Base-by-base conservation (phyloP, 1,139 yeast species). In the Yamadazyma atlantica region DNA sequence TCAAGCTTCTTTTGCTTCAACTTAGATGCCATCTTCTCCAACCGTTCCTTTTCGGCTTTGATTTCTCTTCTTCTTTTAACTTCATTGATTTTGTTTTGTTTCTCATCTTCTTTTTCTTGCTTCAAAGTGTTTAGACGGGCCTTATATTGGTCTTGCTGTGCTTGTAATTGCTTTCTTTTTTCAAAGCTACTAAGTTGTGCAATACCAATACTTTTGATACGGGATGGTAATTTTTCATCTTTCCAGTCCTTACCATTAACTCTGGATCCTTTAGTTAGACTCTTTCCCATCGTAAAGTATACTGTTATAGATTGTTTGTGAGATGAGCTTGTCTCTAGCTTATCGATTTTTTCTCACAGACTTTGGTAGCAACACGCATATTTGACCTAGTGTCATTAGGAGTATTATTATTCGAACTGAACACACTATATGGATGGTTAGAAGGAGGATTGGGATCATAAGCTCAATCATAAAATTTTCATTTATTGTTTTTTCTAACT, bases 1-100 rank as follows among this genome's bases (percentile, higher is more conserved):
- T 85, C 94, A 29, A 82, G 81, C 71, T 78, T 82, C 75, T 82
- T 82, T 29, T 82, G 83, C 54, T 83, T 85, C 88, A 85, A 80
- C 64, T 81, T 82, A 33, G 75, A 70, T 11, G 92, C 87, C 51
- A 83, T 61, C 54, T 66, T 72, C 50, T 82, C 89, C 52, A 80
- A 84, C 53, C 92, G 73, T 54, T 82, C 90, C 62, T 76, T 78
- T 55, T 85, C 92, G 42, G 72, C 89, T 64, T 80, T 81, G 55
- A 77, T 76, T 48, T 79, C 84, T 58, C 80, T 73, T 64, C 82
- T 78, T 52, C 79, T 81, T 61, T 78, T 82, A 39, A 81, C 57
- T 33, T 72, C 77, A 27, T 75, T 73, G 27, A 82, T 60, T 48
- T 74, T 73, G 25, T 64, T 65, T 37, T 70, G 65, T 49, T 74